Conservation (phyloP, 208 protist species). For the Jaenimonas drosophilae region DNA sequence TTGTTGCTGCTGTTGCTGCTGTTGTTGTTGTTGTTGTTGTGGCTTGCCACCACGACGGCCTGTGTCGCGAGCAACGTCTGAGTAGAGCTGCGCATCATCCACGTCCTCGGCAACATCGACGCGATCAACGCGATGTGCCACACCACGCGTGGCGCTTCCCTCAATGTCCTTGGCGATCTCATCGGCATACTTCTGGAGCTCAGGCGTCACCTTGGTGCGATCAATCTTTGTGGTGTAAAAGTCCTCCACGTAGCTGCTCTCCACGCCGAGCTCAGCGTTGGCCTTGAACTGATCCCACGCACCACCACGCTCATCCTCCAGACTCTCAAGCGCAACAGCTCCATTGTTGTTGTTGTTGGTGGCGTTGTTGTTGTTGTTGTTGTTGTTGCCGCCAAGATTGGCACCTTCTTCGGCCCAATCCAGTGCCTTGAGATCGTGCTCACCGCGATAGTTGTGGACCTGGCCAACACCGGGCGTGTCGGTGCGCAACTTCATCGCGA, state of each 20-base stretch:
- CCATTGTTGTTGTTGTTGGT: no score
- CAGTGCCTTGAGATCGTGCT: conserved; percentile 55
- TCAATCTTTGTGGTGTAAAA: conserved; percentile 88
- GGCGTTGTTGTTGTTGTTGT: no score
- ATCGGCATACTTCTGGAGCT: conserved; percentile 55
- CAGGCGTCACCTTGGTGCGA: conserved; percentile 56
- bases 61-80: conserved; percentile 43
- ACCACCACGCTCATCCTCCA: conserved; percentile 44
- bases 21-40: conserved; percentile 10
- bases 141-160: conserved; percentile 27
- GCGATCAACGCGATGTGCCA: conserved; percentile 68
- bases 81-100: conserved; percentile 75
- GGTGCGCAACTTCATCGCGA: conserved; percentile 52
- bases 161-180: conserved; percentile 74
- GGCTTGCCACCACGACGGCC: conserved; percentile 11
- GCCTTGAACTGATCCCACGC: conserved; percentile 86
- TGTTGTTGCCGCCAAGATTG: no score
- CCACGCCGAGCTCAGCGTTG: conserved; percentile 73
- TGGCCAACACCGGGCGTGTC: conserved; percentile 47
- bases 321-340: no score
- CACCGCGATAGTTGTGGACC: conserved; percentile 27
- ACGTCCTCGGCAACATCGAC: conserved; percentile 33
- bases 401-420: conserved; percentile 55
- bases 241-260: conserved; percentile 80
- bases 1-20: conserved; percentile 4